Evolutionary conservation across 2,329 filamentous ascomycete genomes (phyloP), one percentile per base, ranked within the genome.

Genomic region (Venturia nashicola): DNA sequence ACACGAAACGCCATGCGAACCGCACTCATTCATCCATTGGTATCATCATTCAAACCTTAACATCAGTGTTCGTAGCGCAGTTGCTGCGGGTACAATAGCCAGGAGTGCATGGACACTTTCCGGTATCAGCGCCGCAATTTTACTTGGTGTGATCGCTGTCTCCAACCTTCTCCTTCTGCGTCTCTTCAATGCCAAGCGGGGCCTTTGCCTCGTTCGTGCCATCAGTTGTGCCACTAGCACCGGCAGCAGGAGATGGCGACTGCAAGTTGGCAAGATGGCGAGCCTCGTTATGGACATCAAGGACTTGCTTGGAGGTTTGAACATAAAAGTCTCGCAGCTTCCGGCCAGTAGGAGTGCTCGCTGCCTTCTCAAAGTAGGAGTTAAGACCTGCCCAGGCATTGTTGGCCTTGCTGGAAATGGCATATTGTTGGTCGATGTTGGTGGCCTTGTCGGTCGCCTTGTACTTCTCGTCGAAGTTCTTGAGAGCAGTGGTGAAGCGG

Each of bases 321-420:
- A 86, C 83, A 78, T 99, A 99, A 79, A 99, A 99, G 67, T 87
- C 81, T 69, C 90, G 88, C 66, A 99, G 79, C 77, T 88, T 91
- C 80, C 92, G 86, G 69, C 94, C 94, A 1, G 91, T 96, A 11
- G 91, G 91, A 0, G 91, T 95, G 73, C 83, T 87, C 65, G 87
- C 80, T 2, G 93, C 93, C 83, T 95, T 95, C 78, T 97, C 93
- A 73, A 97, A 97, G 83, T 97, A 99, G 14, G 88, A 91, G 75
- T 81, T 81, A 66, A 97, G 74, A 42, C 90, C 89, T 51, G 81
- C 80, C 80, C 82, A 86, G 66, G 82, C 83, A 65, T 77, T 82
- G 72, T 80, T 84, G 67, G 90, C 91, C 72, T 88, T 89, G 69
- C 86, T 82, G 63, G 84, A 84, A 72, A 97, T 85, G 70, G 89